Evolutionary conservation across 345 rosid genomes (phyloP).

Genomic region (Pistacia integerrima): DNA sequence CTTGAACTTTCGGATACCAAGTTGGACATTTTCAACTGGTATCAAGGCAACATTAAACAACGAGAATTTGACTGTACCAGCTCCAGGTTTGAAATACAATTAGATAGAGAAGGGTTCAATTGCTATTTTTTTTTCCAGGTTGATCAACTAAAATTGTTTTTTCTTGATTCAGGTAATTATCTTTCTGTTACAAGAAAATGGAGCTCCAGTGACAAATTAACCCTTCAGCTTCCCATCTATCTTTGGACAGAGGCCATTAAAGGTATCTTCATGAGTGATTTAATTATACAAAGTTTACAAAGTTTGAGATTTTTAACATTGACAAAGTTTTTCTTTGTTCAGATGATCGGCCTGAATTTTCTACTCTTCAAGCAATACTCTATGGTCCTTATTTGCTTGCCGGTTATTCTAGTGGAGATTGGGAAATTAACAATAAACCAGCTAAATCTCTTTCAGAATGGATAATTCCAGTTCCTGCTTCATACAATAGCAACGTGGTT

Average conservation of each 20-base stretch:
- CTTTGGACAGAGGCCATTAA: conserved; percentile 69
- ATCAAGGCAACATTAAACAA: conserved; percentile 65
- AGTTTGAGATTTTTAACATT: background rate
- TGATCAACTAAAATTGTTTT: background rate
- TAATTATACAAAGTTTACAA: too few species aligned
- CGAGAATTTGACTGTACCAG: conserved; percentile 46
- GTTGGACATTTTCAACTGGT: conserved; percentile 62
- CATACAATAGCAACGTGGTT: conserved; percentile 30
- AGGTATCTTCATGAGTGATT: conserved; percentile 44
- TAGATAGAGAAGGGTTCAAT: background rate
- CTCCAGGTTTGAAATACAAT: conserved; percentile 31
- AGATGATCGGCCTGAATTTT: conserved; percentile 46
- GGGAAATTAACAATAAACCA: conserved; percentile 31
- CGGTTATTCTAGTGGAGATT: conserved; percentile 43
- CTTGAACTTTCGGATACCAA: conserved; percentile 72
- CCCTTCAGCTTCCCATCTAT: conserved; percentile 57
- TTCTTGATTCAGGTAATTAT: conserved; percentile 57
- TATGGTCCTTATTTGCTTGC: conserved; percentile 54
- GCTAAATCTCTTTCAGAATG: conserved; percentile 30
- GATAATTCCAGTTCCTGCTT: conserved; percentile 39
- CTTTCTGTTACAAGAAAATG: conserved; percentile 49
- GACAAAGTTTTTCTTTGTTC: conserved; percentile 2
- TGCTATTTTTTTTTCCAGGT: background rate
- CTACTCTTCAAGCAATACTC: conserved; percentile 47
- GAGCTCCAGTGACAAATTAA: conserved; percentile 57